A percentile compares a stretch with the other conserved stretches of the same genome.
Conservation (phyloP, 2,329 filamentous ascomycete species). For the Fusarium armeniacum region DNA sequence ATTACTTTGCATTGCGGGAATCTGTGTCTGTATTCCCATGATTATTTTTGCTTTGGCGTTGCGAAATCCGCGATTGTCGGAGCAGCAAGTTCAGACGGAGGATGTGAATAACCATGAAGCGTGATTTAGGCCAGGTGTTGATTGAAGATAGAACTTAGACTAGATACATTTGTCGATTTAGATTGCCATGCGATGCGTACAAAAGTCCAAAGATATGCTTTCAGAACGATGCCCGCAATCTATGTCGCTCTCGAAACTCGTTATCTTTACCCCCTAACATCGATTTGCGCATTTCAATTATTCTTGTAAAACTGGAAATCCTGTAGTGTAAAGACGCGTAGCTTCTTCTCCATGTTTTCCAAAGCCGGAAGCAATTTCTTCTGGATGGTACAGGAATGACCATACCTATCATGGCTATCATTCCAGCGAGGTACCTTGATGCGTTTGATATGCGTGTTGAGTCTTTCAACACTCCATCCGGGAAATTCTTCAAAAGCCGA, state of each 20-base stretch:
- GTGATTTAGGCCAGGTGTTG: neutral
- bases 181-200: rapidly evolving
- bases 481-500: no score
- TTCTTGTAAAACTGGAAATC: no score
- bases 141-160: neutral
- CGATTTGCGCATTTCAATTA: no score
- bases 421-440: no score
- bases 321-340: neutral
- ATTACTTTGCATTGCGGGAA: conserved; percentile 61
- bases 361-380: rapidly evolving
- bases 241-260: no score
- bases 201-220: neutral
- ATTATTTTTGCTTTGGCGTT: conserved; percentile 60
- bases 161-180: neutral
- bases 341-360: neutral
- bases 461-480: no score
- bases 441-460: no score
- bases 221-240: no score
- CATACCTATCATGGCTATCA: no score
- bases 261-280: no score
- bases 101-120: conserved; percentile 22
- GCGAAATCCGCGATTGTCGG: conserved; percentile 61
- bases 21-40: conserved; percentile 63
- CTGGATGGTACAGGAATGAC: neutral
- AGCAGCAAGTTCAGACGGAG: conserved; percentile 50